Evolutionary conservation across 2,329 filamentous ascomycete species (phyloP).

Genomic region (Clarireedia homoeocarpa): DNA sequence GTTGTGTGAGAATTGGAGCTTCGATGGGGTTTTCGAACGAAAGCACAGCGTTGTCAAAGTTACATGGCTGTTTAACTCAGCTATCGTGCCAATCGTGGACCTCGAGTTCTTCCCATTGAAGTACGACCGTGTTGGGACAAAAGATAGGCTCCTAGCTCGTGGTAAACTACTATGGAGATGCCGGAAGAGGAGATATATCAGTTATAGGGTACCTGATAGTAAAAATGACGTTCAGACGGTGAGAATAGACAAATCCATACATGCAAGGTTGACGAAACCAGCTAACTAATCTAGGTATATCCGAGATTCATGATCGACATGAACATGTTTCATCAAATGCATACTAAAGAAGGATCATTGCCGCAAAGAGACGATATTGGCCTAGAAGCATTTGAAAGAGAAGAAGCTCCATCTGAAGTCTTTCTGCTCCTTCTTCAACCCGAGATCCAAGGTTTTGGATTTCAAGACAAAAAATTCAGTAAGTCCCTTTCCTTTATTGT

Average conservation of each 20-base stretch:
- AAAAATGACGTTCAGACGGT: background rate
- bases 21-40: background rate
- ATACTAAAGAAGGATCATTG: background rate
- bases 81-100: background rate
- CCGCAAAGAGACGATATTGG: background rate
- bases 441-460: background rate
- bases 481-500: background rate
- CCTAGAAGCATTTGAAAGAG: background rate
- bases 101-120: background rate
- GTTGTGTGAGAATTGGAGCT: no score
- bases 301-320: conserved; percentile 1
- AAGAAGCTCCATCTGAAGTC: background rate
- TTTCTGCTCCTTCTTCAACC: background rate
- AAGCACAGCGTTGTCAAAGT: background rate
- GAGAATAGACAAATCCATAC: background rate
- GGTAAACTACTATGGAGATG: background rate
- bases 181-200: background rate
- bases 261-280: background rate
- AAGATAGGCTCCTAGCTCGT: background rate
- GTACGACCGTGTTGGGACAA: background rate
- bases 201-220: background rate
- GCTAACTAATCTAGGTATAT: background rate
- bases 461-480: background rate
- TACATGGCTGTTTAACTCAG: background rate
- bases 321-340: background rate